Evolutionary conservation across 306 rosid species (phyloP), one percentile per base, ranked within the genome.

Genomic region (Glycine latifolia): DNA sequence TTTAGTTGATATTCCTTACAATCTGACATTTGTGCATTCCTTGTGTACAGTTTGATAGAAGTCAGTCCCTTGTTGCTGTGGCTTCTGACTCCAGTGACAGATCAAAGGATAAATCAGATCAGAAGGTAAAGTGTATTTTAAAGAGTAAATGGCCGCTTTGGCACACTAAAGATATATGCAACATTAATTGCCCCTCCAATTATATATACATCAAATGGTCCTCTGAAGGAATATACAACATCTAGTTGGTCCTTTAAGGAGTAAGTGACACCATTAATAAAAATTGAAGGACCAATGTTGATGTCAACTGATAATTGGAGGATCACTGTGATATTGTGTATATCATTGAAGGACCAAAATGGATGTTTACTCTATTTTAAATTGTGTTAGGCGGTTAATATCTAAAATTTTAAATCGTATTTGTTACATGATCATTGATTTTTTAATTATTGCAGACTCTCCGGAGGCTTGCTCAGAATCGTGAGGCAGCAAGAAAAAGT

Each of bases 401-500:
- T 68, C 7, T 76, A 70, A 37, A 33, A 62, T 78, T 78, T 31
- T 49, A 10, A 41, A 26, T 78, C 14, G 67, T 17, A 62, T 62
- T 66, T 46, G 62, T 68, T 26, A 49, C 68, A 41, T 82, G 47
- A 44, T 83, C 53, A 77, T 79, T 50, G 55, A 35, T 81, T 82
- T 71, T 31, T 77, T 13, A 33, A 76, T 80, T 82, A 5, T 80
- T 84, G 84, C 92, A 94, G 98, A 89, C 89, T 73, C 96, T 91
- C 37, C 93, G 98, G 5, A 85, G 98, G 86, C 94, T 94, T 44
- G 97, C 98, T 68, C 98, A 94, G 85, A 94, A 94, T 83, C 93
- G 98, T 16, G 98, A 94, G 85, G 98, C 98, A 41, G 98, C 98
- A 14, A 89, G 98, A 75, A 94, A 94, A 89, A 94, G 98, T 49